A percentile compares a stretch with the other conserved stretches of the same genome.
Evolutionary conservation across 345 rosid species (phyloP).

Genomic region (Eucalyptus dawsonii): DNA sequence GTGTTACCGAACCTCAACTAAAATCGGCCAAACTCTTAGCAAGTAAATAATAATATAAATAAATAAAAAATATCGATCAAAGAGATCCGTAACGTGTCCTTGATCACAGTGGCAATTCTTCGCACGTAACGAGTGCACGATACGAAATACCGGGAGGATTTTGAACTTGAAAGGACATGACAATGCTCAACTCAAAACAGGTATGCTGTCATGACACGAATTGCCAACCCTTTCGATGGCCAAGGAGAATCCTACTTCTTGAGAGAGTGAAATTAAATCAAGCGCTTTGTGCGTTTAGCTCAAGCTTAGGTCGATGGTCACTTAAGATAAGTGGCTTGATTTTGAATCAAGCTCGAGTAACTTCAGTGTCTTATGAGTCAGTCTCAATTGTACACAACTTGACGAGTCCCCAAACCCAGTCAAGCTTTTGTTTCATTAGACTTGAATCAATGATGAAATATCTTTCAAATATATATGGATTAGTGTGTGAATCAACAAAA

Average conservation of each 20-base stretch:
- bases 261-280: neutral
- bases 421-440: neutral
- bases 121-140: neutral
- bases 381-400: neutral
- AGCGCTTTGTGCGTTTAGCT: neutral
- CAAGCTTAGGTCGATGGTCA: neutral
- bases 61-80: neutral
- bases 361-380: neutral
- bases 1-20: neutral
- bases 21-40: neutral
- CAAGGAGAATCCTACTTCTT: neutral
- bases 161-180: neutral
- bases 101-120: neutral
- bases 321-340: neutral
- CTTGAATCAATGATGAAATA: neutral
- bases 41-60: neutral
- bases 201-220: neutral
- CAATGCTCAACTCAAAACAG: neutral
- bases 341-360: neutral
- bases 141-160: neutral
- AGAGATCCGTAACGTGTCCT: neutral
- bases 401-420: neutral
- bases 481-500: neutral
- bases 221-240: neutral
- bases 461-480: neutral